Base-by-base conservation (phyloP, 2,329 filamentous ascomycete species). In the Pseudogymnoascus sp. region DNA sequence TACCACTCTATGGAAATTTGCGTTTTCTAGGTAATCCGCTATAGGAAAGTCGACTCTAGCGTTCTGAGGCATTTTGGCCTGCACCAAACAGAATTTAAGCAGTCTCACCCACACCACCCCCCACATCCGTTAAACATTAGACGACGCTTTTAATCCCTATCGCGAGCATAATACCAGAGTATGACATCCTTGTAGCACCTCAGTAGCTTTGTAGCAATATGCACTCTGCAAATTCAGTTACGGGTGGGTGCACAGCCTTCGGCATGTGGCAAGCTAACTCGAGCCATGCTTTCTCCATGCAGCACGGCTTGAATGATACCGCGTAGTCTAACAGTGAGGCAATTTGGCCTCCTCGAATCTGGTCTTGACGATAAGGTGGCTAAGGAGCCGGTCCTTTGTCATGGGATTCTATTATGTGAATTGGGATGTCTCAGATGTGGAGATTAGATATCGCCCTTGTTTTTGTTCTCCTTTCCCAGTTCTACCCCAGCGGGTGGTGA, bases 321-420 rank as follows among this genome's bases (percentile, higher is more conserved):
- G 35, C 14, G 35, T 38, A 16, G 35, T 7, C 35, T 38, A 14
- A n/a, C 35, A 38, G 35, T 63, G 62, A 23, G 62, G 59, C 37
- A 63, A 61, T 63, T 63, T 61, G 59, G 62, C 69, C 68, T 71
- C 66, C 69, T 69, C 69, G 69, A 71, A 71, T 71, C 68, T 67
- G 64, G 61, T 66, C 38, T 44, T 60, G 61, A 64, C 62, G 68
- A 69, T 70, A 68, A 68, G 64, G 63, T 61, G 21, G 56, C 8
- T 28, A 28, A 18, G 12, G 23, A 59, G 31, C 33, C 60, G 25
- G 21, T 42, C 33, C 25, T 14, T 47, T 18, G 31, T 64, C 62
- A 50, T 28, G 35, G 38, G 56, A 42, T n/a, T 16, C 33, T 42
- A 47, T 56, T 35, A 7, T 56, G 21, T 42, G 21, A 28, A 8